Conservation (phyloP, 2,329 filamentous ascomycete species). For the Diaporthe helianthi region DNA sequence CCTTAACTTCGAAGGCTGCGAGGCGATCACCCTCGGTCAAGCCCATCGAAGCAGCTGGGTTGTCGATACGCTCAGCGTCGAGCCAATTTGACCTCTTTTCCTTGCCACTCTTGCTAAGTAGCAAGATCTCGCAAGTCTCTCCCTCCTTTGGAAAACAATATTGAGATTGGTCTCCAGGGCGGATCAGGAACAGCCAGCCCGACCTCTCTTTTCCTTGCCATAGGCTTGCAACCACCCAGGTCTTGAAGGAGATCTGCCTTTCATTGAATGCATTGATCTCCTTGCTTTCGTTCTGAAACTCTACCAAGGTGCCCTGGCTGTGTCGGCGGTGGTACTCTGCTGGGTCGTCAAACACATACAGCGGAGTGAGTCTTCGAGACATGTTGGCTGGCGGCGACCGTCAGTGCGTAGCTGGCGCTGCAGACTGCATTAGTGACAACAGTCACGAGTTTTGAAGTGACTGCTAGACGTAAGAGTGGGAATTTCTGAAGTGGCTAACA, state of each 20-base stretch:
- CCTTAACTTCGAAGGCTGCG: conserved; percentile 31
- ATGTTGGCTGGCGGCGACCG: background rate
- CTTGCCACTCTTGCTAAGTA: conserved; percentile 27
- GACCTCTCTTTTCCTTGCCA: conserved; percentile 22
- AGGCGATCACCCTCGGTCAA: conserved; percentile 23
- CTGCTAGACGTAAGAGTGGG: background rate
- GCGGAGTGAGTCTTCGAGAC: background rate
- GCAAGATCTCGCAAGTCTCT: conserved; percentile 29
- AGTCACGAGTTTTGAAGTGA: background rate
- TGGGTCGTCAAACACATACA: conserved; percentile 31
- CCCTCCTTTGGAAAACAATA: conserved; percentile 32
- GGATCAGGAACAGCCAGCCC: conserved; percentile 32
- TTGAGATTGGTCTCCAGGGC: conserved; percentile 26
- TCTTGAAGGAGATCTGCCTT: conserved; percentile 17
- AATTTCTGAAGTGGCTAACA: background rate
- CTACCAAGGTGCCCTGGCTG: conserved; percentile 25
- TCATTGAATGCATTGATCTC: conserved; percentile 30
- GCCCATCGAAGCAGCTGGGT: conserved; percentile 30
- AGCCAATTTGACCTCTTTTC: conserved; percentile 24
- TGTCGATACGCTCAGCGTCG: conserved; percentile 34
- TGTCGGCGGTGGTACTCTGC: conserved; percentile 32
- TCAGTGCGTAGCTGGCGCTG: too few species aligned
- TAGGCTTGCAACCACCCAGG: conserved; percentile 29
- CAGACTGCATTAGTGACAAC: background rate
- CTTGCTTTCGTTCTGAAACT: conserved; percentile 31